Conservation (phyloP, 1,284 basidiomycete genomes). For the Cryptococcus amylolentus region DNA sequence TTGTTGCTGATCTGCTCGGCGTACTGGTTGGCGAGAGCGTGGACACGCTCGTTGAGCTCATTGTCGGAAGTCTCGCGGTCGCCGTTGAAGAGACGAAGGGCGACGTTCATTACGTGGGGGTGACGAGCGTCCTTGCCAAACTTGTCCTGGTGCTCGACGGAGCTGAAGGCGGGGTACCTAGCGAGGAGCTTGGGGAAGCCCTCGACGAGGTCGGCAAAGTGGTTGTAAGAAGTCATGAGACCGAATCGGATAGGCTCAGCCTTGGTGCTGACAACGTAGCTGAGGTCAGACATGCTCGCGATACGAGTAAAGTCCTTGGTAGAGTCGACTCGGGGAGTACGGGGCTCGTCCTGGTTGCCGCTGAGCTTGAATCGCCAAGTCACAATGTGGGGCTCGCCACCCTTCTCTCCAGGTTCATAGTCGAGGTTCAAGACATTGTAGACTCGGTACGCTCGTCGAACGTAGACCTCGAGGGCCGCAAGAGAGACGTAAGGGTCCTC, state of each 20-base stretch:
- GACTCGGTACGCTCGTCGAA: conserved; percentile 85
- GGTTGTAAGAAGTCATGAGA: conserved; percentile 82
- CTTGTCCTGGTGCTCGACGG: conserved; percentile 66
- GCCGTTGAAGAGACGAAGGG: conserved; percentile 75
- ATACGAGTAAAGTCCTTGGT: conserved; percentile 56
- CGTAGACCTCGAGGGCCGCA: conserved; percentile 93
- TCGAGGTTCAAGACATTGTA: conserved; percentile 90
- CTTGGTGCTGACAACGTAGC: conserved; percentile 78
- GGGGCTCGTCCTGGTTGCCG: conserved; percentile 69
- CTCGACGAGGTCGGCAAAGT: conserved; percentile 64
- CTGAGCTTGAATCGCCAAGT: conserved; percentile 94
- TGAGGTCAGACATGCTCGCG: conserved; percentile 88
- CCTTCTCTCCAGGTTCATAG: conserved; percentile 86
- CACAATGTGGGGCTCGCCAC: conserved; percentile 71
- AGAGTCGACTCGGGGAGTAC: conserved; percentile 69
- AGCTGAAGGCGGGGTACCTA: conserved; percentile 59
- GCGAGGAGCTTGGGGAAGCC: conserved; percentile 72
- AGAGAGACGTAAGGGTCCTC: conserved; percentile 77
- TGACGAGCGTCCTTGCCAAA: conserved; percentile 69
- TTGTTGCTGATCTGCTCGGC: conserved; percentile 63
- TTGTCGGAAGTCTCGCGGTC: conserved; percentile 67
- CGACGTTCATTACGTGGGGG: conserved; percentile 91
- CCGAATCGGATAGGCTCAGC: conserved; percentile 83
- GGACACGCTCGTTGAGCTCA: conserved; percentile 72
- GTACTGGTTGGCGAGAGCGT: conserved; percentile 70